A percentile compares a stretch with the other conserved stretches of the same genome.
These are phyloP conservation scores for Polysphondylium violaceum DNA, from an alignment of 78 protist genomes.

Conservation along the genomic window DNA sequence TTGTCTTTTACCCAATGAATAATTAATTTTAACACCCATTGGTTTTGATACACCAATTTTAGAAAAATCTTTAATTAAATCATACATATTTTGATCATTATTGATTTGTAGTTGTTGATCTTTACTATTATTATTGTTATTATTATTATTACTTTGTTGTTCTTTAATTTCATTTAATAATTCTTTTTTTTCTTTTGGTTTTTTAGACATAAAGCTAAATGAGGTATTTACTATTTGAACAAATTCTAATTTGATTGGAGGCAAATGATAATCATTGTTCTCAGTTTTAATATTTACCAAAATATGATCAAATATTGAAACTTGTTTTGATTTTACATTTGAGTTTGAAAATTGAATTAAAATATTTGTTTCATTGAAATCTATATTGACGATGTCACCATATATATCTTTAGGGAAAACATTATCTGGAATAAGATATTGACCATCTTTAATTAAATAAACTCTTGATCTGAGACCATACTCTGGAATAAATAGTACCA, in stretches of 20 bases:
- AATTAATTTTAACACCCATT: constrained; percentile 25
- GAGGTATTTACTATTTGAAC: not conserved
- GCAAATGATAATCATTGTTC: constrained; percentile 44
- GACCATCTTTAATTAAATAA: constrained; percentile 8
- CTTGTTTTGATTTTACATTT: not conserved
- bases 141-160: not conserved
- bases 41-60: not conserved
- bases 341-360: not conserved
- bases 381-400: not conserved
- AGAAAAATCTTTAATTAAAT: not conserved
- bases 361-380: constrained; percentile 1
- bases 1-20: constrained; percentile 5
- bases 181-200: not conserved
- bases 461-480: constrained; percentile 40
- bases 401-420: not conserved
- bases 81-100: not conserved
- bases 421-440: not conserved
- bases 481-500: constrained; percentile 35
- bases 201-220: not conserved
- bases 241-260: constrained; percentile 44
- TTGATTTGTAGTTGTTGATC: not conserved
- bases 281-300: constrained; percentile 37
- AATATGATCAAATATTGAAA: constrained; percentile 44
- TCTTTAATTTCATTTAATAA: constrained; percentile 32
- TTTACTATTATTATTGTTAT: not conserved